Conservation (phyloP, 495 filamentous ascomycete species). For the Neurospora sp. region DNA sequence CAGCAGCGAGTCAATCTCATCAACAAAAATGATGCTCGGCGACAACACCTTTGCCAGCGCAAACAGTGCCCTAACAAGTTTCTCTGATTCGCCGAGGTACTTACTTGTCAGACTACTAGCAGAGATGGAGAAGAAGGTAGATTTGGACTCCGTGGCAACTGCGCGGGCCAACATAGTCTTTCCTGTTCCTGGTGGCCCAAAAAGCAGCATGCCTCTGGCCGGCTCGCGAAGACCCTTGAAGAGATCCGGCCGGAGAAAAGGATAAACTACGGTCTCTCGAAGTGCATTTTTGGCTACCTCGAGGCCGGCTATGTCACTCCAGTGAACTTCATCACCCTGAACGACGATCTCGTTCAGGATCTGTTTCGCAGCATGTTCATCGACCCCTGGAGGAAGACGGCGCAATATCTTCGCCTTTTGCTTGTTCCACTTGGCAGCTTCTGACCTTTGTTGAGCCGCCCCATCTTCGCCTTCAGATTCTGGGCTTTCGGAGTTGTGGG, state of each 20-base stretch:
- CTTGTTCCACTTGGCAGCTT: conserved; percentile 38
- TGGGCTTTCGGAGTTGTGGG: conserved; percentile 10
- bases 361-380: conserved; percentile 72
- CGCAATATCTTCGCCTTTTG: conserved; percentile 51
- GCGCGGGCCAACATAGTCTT: conserved; percentile 97
- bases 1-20: conserved; percentile 94
- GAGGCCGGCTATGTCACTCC: conserved; percentile 88
- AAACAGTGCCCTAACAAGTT: conserved; percentile 90
- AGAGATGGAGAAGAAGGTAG: conserved; percentile 95
- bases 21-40: conserved; percentile 96
- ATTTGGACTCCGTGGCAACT: conserved; percentile 88
- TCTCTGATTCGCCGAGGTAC: conserved; percentile 94
- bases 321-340: conserved; percentile 88
- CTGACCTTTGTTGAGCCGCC: conserved; percentile 5
- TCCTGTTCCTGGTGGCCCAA: conserved; percentile 91
- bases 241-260: conserved; percentile 88
- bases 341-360: conserved; percentile 96
- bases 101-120: conserved; percentile 91
- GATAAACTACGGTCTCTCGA: conserved; percentile 95
- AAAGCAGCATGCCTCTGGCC: conserved; percentile 89
- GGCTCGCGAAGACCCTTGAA: conserved; percentile 94
- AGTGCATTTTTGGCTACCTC: conserved; percentile 85
- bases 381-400: conserved; percentile 68
- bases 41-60: conserved; percentile 80
- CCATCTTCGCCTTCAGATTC: conserved; percentile 17